Percentiles rank a stretch among this genome's conserved stretches.
These are phyloP conservation scores for Septoria petroselini DNA, from an alignment of 2,329 filamentous ascomycete genomes.

Conservation along the genomic window DNA sequence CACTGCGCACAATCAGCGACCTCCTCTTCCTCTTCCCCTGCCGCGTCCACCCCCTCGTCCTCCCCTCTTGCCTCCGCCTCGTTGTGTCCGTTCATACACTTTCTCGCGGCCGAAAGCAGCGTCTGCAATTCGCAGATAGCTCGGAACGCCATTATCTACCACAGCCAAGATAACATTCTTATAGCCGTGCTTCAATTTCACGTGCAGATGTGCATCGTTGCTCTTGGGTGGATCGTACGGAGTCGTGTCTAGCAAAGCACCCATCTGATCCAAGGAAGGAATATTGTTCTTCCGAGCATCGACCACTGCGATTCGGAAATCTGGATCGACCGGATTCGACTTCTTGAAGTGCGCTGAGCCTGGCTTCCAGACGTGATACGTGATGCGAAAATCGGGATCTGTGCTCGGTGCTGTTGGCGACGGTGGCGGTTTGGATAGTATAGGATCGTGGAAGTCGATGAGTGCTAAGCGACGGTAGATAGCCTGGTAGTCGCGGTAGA, in stretches of 20 bases:
- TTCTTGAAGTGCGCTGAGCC: constrained; percentile 67
- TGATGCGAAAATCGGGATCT: constrained; percentile 62
- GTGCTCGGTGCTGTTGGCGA: constrained; percentile 35
- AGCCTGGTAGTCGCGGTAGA: constrained; percentile 57
- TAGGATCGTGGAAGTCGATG: constrained; percentile 67
- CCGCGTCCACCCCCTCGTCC: constrained; percentile 41
- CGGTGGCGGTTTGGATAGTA: constrained; percentile 28
- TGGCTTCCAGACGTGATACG: constrained; percentile 81
- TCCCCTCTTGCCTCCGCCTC: constrained; percentile 35
- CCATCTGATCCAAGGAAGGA: constrained; percentile 70
- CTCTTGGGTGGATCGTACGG: constrained; percentile 62
- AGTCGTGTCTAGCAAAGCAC: constrained; percentile 67
- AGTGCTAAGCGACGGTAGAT: constrained; percentile 76
- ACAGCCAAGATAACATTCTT: constrained; percentile 82
- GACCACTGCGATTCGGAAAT: constrained; percentile 81
- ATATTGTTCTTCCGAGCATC: constrained; percentile 69
- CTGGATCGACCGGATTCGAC: constrained; percentile 69
- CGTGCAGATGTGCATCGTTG: constrained; percentile 57
- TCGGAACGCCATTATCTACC: constrained; percentile 85
- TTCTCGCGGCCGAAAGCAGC: constrained; percentile 70
- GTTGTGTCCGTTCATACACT: constrained; percentile 59
- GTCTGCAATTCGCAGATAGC: constrained; percentile 79
- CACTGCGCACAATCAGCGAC: neutral
- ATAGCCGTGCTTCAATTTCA: constrained; percentile 77
- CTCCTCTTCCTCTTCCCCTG: constrained; percentile 38